A percentile compares a stretch with the other conserved stretches of the same genome.
Evolutionary conservation across 257 asterid species (phyloP).

Genomic region (Apocynum venetum): DNA sequence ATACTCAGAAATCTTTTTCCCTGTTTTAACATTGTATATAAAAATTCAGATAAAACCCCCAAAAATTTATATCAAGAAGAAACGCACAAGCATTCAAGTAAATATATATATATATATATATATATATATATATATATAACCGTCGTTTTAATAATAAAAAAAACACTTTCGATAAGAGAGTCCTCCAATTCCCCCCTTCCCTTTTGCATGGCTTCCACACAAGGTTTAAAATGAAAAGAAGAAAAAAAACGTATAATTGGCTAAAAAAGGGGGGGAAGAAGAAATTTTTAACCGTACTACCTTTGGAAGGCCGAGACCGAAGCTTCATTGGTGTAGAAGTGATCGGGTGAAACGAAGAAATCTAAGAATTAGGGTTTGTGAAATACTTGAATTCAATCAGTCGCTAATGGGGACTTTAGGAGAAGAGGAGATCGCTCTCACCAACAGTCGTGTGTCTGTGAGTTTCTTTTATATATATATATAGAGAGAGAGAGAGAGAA

Average conservation of each 20-base stretch:
- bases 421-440: neutral
- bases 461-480: neutral
- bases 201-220: neutral
- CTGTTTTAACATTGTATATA: slow-evolving; percentile 2
- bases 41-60: neutral
- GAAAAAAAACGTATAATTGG: neutral
- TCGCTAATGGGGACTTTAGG: neutral
- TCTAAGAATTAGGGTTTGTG: neutral
- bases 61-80: neutral
- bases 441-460: neutral
- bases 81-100: neutral
- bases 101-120: neutral
- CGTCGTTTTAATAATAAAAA: neutral
- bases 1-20: neutral
- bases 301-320: slow-evolving; percentile 17
- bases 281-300: neutral
- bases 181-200: neutral
- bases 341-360: neutral
- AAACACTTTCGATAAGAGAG: neutral
- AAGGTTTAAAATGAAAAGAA: neutral
- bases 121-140: neutral
- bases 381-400: neutral
- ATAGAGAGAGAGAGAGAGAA: neutral
- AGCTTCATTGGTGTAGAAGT: slow-evolving; percentile 6
- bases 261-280: neutral